Percentiles rank a stretch among this genome's conserved stretches.
Evolutionary conservation across 805 yeast genomes (phyloP).

Genomic region (Pichia manshurica): DNA sequence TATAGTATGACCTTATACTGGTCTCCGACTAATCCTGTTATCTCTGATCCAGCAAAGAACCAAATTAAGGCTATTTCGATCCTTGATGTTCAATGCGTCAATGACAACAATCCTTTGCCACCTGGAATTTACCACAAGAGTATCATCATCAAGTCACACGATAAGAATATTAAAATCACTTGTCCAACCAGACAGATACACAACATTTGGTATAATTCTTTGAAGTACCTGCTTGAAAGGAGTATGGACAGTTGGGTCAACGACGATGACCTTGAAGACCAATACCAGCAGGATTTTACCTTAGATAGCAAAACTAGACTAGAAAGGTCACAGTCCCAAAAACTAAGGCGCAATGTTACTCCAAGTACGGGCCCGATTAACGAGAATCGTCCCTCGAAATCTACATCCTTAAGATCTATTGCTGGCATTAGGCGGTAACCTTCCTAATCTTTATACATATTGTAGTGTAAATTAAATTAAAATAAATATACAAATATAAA

Average conservation of each 20-base stretch:
- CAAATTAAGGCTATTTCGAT: conserved; percentile 79
- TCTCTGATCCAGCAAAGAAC: conserved; percentile 58
- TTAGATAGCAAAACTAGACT: conserved; percentile 25
- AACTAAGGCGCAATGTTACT: conserved; percentile 25
- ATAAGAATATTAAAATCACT: conserved; percentile 66
- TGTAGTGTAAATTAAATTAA: too few species aligned
- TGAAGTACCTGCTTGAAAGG: conserved; percentile 67
- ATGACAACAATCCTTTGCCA: conserved; percentile 82
- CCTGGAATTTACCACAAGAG: conserved; percentile 84
- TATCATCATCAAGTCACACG: conserved; percentile 62
- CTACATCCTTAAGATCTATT: conserved; percentile 10
- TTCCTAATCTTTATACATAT: too few species aligned
- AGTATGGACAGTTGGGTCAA: conserved; percentile 52
- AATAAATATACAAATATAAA: too few species aligned
- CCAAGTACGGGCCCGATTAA: not conserved
- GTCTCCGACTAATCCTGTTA: conserved; percentile 75
- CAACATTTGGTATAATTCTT: conserved; percentile 83
- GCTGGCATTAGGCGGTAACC: too few species aligned
- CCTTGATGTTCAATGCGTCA: conserved; percentile 68
- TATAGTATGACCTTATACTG: conserved; percentile 86
- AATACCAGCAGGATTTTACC: conserved; percentile 25
- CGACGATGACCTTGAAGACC: conserved; percentile 40
- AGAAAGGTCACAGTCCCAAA: conserved; percentile 27
- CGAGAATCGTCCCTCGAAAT: conserved; percentile 10
- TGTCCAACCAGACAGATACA: conserved; percentile 86